Base-by-base conservation (phyloP, 805 yeast species). In the Saturnispora halmiae region DNA sequence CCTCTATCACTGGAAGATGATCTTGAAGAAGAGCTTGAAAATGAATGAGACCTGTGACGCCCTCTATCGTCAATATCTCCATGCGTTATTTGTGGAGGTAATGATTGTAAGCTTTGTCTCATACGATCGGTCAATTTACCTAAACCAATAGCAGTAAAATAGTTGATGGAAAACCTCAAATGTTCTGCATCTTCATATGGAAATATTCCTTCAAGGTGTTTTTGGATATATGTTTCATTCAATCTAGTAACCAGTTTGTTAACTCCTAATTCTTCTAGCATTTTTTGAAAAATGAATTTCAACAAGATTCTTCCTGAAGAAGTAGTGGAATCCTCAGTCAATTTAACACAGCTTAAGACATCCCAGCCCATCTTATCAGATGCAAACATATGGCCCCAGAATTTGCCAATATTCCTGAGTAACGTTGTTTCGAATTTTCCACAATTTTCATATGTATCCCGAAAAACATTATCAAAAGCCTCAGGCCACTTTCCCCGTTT, bases 81-180 rank as follows among this genome's bases (percentile, higher is more conserved):
- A 2, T 34, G 14, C 10, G 32, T 24, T 11, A 46, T 46, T 13
- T 51, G 53, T 3, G 51, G 40, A 19, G 60, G 58, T 20, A 58
- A 31, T 13, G 44, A 42, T 32, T 51, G 40, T 19, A 58, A 45
- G 2, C 33, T 38, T 4, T 65, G 70, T 61, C 97, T 73, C 94
- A 88, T 82, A 1, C 65, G 72, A 29, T 85, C 95, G 0, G 97
- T 88, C 43, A 90, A 56, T 2, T 72, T 69, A 34, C 96, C 96
- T 36, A 90, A 58, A 0, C 94, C 94, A 46, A 90, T 86, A 1
- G 96, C 96, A 0, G 96, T 90, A 59, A 90, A 90, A 56, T 71
- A 90, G 55, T 90, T 90, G 55, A 87, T 86, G 2, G 94, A 72
- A 56, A 88, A 90, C 44, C 90, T 66, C 11, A 80, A 62, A 48